Percentiles rank a stretch among this genome's conserved stretches.
Conservation (phyloP, 768 basidiomycete genomes). For the Suillus tomentosus region DNA sequence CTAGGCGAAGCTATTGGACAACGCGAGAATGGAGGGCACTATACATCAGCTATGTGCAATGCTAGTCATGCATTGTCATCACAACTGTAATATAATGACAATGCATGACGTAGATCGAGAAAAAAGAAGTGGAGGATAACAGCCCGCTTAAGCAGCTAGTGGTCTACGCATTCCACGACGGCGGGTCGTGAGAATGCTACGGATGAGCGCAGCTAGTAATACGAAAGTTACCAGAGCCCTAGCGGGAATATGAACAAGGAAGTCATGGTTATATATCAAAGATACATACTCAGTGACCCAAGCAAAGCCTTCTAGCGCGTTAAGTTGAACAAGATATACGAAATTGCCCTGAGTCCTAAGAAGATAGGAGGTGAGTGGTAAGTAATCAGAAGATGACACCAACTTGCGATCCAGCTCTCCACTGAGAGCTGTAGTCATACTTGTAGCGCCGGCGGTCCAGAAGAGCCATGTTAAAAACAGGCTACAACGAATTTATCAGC, state of each 20-base stretch:
- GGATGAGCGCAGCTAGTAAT: constrained; percentile 57
- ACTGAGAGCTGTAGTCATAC: constrained; percentile 66
- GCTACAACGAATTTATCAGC: constrained; percentile 36
- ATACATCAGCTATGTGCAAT: background rate
- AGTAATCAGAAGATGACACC: constrained; percentile 23
- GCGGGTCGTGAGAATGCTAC: constrained; percentile 59
- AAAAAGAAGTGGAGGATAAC: background rate
- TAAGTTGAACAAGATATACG: constrained; percentile 73
- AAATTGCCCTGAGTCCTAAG: constrained; percentile 44
- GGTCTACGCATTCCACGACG: constrained; percentile 64
- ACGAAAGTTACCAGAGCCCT: constrained; percentile 70
- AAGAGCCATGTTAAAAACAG: constrained; percentile 74
- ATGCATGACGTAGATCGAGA: background rate
- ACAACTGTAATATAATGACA: background rate
- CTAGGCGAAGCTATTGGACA: no score
- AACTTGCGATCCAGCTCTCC: constrained; percentile 73
- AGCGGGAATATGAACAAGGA: constrained; percentile 2
- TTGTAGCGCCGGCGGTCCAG: constrained; percentile 74
- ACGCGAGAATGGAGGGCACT: background rate
- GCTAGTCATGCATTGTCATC: background rate
- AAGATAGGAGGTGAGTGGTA: background rate
- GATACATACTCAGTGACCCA: constrained; percentile 69
- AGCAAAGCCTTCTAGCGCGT: constrained; percentile 72
- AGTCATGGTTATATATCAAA: background rate
- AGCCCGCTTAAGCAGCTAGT: constrained; percentile 39